Base-by-base conservation (phyloP, 768 basidiomycete species). In the Leccinum truebloodii region DNA sequence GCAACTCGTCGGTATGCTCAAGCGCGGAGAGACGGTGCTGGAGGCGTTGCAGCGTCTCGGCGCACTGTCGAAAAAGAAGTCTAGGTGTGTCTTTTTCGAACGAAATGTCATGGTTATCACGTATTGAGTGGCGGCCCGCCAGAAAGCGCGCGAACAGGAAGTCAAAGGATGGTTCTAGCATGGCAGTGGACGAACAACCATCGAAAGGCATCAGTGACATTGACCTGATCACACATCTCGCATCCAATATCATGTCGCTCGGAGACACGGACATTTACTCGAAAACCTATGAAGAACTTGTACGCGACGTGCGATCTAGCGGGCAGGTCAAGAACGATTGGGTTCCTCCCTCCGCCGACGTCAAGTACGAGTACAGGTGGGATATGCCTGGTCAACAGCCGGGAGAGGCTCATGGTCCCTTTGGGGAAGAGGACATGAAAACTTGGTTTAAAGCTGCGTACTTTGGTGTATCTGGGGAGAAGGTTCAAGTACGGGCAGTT, bases 31-130 rank as follows among this genome's bases (percentile, higher is more conserved):
- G 74, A 92, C 92, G 0, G 89, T 98, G 2, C 77, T 98, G 34
- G 91, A 94, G 70, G 93, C 94, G 14, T 75, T 99, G 51, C 91
- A 94, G 66, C 84, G 97, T 20, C 76, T 98, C 4, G 96, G 96
- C 10, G 75, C 14, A 20, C 81, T 82, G 66, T 82, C 86, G 48
- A 90, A 86, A 73, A 86, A 69, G 74, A 71, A 52, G 60, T 58
- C 54, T 35, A 74, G 67, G 72, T 68, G 63, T 9, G 71, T 66
- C 6, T 52, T 14, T 32, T 49, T 52, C 18, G n/a, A 20, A 16
- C 32, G 20, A 13, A 22, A 22, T 9, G 14, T 22, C 0, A 12
- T 24, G 14, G 12, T 16, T 16, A 26, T 49, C 59, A 26, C 48
- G 20, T 52, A 37, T 55, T 63, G 57, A 63, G 51, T 39, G 16